Percentiles rank a stretch among this genome's conserved stretches.
Evolutionary conservation across 73 alveolate genomes (phyloP).

Genomic region (Paramecium sonneborni): DNA sequence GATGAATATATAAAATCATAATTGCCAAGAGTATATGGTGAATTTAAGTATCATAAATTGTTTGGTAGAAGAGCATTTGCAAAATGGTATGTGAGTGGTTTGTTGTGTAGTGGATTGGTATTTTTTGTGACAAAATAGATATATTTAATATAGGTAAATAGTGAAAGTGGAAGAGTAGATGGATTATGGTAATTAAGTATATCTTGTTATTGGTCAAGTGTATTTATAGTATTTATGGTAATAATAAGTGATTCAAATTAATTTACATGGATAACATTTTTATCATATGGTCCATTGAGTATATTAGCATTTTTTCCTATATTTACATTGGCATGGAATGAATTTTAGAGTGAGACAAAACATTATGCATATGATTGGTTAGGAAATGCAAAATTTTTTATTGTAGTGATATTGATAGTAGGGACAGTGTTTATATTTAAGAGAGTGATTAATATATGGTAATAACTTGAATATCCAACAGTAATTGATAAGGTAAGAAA

Average conservation of each 20-base stretch:
- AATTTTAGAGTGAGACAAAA: neutral
- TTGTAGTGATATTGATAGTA: neutral
- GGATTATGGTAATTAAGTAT: constrained; percentile 29
- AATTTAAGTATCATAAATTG: constrained; percentile 1
- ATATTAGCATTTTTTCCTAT: constrained; percentile 11
- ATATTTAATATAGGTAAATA: neutral
- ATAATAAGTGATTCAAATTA: constrained; percentile 18
- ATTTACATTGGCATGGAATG: constrained; percentile 40
- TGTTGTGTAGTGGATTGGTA: constrained; percentile 1
- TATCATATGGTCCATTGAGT: constrained; percentile 5
- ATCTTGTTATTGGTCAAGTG: constrained; percentile 16
- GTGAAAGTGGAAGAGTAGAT: constrained; percentile 32
- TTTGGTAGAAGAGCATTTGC: constrained; percentile 38
- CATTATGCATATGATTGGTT: constrained; percentile 36
- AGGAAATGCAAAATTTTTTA: constrained; percentile 16
- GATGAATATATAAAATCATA: neutral
- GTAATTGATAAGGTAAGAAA: neutral
- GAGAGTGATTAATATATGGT: constrained; percentile 3
- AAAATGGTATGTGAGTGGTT: constrained; percentile 49
- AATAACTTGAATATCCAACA: constrained; percentile 14
- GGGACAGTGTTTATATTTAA: constrained; percentile 3
- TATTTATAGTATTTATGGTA: constrained; percentile 22
- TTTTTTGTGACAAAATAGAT: constrained; percentile 8
- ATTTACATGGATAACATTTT: neutral
- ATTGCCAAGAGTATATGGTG: neutral